phyloP scores from a whole-genome alignment of 2,329 filamentous ascomycete genomes.

The Fusarium staphyleae region DNA sequence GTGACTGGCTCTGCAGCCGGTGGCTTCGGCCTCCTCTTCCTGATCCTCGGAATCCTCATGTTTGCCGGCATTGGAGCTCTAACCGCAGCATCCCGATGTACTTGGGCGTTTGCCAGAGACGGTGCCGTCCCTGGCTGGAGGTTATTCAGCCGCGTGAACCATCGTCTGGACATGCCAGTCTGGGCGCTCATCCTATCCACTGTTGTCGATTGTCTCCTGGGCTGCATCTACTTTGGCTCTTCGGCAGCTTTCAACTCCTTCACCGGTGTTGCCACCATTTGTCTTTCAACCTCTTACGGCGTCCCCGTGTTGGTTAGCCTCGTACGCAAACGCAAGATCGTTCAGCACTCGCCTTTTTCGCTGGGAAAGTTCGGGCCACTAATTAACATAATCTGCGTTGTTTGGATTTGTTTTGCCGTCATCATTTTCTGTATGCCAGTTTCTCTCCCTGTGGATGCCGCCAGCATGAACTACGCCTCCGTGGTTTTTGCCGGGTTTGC shows the following conservation, averaged over 20 bases:
- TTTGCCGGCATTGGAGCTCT: constrained; percentile 79
- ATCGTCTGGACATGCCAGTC: constrained; percentile 71
- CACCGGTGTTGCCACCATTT: constrained; percentile 81
- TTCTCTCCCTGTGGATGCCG: constrained; percentile 62
- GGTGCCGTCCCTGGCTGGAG: constrained; percentile 75
- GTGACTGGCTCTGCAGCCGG: constrained; percentile 76
- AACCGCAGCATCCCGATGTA: constrained; percentile 76
- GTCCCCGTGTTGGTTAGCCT: constrained; percentile 77
- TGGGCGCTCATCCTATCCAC: constrained; percentile 74
- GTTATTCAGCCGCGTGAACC: constrained; percentile 71
- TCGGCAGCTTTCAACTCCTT: constrained; percentile 81
- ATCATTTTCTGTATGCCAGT: constrained; percentile 80
- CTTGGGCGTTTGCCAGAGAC: constrained; percentile 78
- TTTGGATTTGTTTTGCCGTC: constrained; percentile 74
- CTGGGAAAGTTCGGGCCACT: constrained; percentile 72
- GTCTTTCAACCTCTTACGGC: constrained; percentile 76
- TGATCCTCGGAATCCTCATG: constrained; percentile 78
- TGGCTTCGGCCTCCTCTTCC: constrained; percentile 77
- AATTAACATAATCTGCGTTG: constrained; percentile 73
- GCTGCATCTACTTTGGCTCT: constrained; percentile 81
- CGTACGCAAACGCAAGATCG: constrained; percentile 68
- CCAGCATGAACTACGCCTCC: constrained; percentile 71
- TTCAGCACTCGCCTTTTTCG: constrained; percentile 71
- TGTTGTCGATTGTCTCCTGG: constrained; percentile 72
- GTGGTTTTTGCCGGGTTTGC: constrained; percentile 71